Conservation (phyloP, 768 basidiomycete species). For the Lenzites betulinus region DNA sequence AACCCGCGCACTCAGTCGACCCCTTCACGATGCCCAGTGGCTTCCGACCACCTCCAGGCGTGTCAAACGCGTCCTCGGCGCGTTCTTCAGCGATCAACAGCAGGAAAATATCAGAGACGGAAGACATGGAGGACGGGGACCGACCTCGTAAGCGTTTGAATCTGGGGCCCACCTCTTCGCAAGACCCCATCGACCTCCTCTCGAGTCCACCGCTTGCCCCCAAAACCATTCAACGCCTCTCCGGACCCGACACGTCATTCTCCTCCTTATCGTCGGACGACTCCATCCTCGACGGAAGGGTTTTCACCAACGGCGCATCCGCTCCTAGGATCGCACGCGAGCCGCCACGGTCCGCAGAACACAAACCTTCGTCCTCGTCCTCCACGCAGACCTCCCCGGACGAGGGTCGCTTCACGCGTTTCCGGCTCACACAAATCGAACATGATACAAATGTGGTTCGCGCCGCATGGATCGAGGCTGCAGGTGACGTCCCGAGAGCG, state of each 20-base stretch:
- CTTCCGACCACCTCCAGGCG: slow-evolving; percentile 46
- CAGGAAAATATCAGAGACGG: slow-evolving; percentile 41
- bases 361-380: slow-evolving; percentile 13
- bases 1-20: slow-evolving; percentile 40
- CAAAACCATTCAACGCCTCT: slow-evolving; percentile 52
- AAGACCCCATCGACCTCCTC: slow-evolving; percentile 42
- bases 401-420: slow-evolving; percentile 49
- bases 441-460: slow-evolving; percentile 45
- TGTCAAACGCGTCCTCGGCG: slow-evolving; percentile 56
- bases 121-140: slow-evolving; percentile 50
- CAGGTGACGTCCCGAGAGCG: slow-evolving; percentile 63
- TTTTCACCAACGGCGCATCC: slow-evolving; percentile 45
- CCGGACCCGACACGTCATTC: slow-evolving; percentile 36
- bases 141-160: slow-evolving; percentile 75
- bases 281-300: slow-evolving; percentile 52
- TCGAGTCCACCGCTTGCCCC: slow-evolving; percentile 64
- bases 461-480: slow-evolving; percentile 68
- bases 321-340: slow-evolving; percentile 59
- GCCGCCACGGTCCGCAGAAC: slow-evolving; percentile 30
- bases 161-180: slow-evolving; percentile 42
- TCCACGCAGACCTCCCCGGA: slow-evolving; percentile 26
- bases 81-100: slow-evolving; percentile 44
- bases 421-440: slow-evolving; percentile 63
- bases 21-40: slow-evolving; percentile 61
- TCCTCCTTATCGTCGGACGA: slow-evolving; percentile 67